These are phyloP conservation scores for Leptomonas pyrrhocoris DNA, from an alignment of 208 protist species.

Conservation along the genomic window DNA sequence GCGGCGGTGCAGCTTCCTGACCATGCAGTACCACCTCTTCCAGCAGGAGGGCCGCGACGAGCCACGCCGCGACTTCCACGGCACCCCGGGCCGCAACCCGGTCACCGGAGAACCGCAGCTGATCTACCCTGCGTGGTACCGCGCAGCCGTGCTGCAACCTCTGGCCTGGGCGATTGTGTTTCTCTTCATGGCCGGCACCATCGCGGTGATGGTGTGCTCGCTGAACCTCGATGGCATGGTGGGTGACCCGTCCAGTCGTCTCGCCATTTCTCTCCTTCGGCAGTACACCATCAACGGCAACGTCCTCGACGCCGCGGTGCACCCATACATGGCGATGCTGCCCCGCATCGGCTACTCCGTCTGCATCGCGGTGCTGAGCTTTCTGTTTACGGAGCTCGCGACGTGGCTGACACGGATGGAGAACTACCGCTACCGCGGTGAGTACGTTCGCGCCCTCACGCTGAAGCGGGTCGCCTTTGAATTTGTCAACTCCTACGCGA, in stretches of 20 bases:
- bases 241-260: conserved; percentile 23
- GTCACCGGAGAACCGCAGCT: conserved; percentile 49
- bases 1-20: conserved; percentile 45
- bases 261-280: conserved; percentile 33
- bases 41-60: conserved; percentile 50
- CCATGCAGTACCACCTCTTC: conserved; percentile 49
- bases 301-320: conserved; percentile 42
- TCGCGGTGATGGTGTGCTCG: conserved; percentile 48
- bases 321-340: conserved; percentile 33
- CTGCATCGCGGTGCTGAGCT: conserved; percentile 44
- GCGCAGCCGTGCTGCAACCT: conserved; percentile 41
- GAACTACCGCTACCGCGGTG: conserved; percentile 62
- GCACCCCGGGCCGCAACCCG: conserved; percentile 30
- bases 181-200: conserved; percentile 41
- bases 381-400: conserved; percentile 52
- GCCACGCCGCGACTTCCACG: conserved; percentile 45
- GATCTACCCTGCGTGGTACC: conserved; percentile 53
- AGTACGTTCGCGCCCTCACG: conserved; percentile 62
- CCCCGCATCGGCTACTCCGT: conserved; percentile 49
- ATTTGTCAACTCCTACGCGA: conserved; percentile 68
- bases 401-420: conserved; percentile 59
- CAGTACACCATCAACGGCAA: conserved; percentile 42
- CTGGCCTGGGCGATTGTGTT: conserved; percentile 43
- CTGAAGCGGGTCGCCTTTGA: conserved; percentile 75
- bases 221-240: conserved; percentile 63